These are phyloP conservation scores for Fomitopsis palustris DNA, from an alignment of 1,284 basidiomycete genomes.

Conservation along the genomic window DNA sequence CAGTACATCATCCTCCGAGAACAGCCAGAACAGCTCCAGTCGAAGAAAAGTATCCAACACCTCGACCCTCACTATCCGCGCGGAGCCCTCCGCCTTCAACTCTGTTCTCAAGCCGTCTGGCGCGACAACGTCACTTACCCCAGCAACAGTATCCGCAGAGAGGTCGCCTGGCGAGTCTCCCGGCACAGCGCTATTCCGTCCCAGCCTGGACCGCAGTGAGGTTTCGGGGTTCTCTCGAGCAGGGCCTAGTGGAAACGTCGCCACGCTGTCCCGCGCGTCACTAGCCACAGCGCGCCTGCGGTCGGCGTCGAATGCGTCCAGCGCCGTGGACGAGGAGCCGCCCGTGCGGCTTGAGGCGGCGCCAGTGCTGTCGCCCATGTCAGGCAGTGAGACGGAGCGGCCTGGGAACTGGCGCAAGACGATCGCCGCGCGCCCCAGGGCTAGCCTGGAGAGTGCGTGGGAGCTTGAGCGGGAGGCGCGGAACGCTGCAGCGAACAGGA, in stretches of 20 bases:
- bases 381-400: constrained; percentile 55
- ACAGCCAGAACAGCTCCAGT: constrained; percentile 22
- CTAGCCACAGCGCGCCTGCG: constrained; percentile 41
- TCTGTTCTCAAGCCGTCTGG: constrained; percentile 49
- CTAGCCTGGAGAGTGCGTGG: constrained; percentile 42
- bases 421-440: constrained; percentile 37
- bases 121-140: constrained; percentile 67
- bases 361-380: constrained; percentile 32
- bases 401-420: constrained; percentile 39
- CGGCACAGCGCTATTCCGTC: constrained; percentile 34
- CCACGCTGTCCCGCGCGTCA: constrained; percentile 62
- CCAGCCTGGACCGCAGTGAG: constrained; percentile 31
- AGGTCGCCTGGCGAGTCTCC: constrained; percentile 31
- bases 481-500: constrained; percentile 28
- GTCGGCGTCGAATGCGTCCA: constrained; percentile 31
- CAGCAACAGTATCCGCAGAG: constrained; percentile 49
- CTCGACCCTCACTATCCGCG: constrained; percentile 53
- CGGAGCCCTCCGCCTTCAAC: constrained; percentile 30
- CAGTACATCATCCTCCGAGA: constrained; percentile 20
- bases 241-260: constrained; percentile 31
- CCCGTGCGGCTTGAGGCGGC: constrained; percentile 12
- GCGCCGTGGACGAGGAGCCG: constrained; percentile 27
- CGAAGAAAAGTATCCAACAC: constrained; percentile 46
- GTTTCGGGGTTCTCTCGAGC: constrained; percentile 36
- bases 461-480: constrained; percentile 30